phyloP scores from a whole-genome alignment of 2,329 filamentous ascomycete genomes.

The Phaeomoniella chlamydospora region DNA sequence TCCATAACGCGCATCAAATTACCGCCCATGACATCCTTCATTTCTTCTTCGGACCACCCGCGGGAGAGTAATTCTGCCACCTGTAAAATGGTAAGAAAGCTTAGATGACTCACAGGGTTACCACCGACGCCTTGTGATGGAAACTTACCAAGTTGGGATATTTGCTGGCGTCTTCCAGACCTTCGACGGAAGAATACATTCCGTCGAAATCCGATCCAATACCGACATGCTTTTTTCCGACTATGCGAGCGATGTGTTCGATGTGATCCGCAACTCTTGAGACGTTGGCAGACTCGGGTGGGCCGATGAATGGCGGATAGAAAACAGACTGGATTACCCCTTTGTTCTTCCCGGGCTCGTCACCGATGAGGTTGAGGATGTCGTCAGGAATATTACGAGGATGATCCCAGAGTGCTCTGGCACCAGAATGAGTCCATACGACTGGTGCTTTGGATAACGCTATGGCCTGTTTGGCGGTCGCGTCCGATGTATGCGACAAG shows the following conservation, averaged over 20 bases:
- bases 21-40: no score
- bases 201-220: constrained; percentile 20
- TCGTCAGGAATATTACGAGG: constrained; percentile 27
- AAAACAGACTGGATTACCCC: constrained; percentile 27
- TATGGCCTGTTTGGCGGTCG: constrained; percentile 12
- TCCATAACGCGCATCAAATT: no score
- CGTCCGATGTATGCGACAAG: constrained; percentile 12
- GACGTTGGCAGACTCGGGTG: constrained; percentile 16
- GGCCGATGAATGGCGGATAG: constrained; percentile 15
- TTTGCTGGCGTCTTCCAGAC: constrained; percentile 71
- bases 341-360: no score
- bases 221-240: constrained; percentile 20
- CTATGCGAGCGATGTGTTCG: constrained; percentile 15
- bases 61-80: no score
- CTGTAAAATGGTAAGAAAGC: no score
- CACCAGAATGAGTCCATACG: constrained; percentile 12
- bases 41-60: no score
- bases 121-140: no score
- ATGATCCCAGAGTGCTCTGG: constrained; percentile 14
- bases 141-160: constrained; percentile 50
- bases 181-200: constrained; percentile 42
- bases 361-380: constrained; percentile 18
- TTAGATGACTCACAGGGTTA: no score
- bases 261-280: constrained; percentile 28
- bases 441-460: constrained; percentile 11